Base-by-base conservation (phyloP, 768 basidiomycete species). In the Suillus tomentosus region DNA sequence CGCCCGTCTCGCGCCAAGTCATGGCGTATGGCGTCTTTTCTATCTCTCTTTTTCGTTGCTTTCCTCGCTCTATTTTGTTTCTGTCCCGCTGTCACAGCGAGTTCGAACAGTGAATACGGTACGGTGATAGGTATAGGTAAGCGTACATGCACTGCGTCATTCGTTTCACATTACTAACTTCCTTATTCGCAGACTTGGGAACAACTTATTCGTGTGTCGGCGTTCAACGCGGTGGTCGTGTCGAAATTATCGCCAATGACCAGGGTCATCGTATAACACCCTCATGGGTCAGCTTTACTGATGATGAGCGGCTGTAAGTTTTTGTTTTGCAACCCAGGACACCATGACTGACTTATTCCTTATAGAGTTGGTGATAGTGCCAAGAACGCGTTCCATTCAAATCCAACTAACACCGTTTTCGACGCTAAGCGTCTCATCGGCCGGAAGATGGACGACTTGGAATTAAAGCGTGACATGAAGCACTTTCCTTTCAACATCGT, bases 171-270 rank as follows among this genome's bases (percentile, higher is more conserved):
- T 19, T 31, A 60, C 65, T 66, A 51, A 77, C 59, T 27, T 53
- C 17, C 17, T 62, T 3, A 62, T 50, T 40, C 69, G 60, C 73
- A 91, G 94, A 96, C 83, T 81, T 96, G 80, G 95, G 95, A 80
- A 97, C 95, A 68, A 94, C 92, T 70, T 95, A 97, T 81, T 97
- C 95, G 67, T 97, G 95, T 82, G 96, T 98, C 72, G 95, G 92
- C 82, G 90, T 95, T 34, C 89, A 91, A 76, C 89, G 88, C 60
- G 88, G 87, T 63, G 93, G 93, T 65, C 90, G 89, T 66, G 92
- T 95, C 62, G 92, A 94, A 79, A 94, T 92, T 67, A 92, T 94
- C 72, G 91, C 91, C 76, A 94, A 93, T 80, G 92, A 93, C 78
- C 91, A 92, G 73, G 91, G 91, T 76, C 88, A 92, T 77, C 90